Base-by-base conservation (phyloP, 805 yeast genomes). In the Kurtzmaniella cleridarum region DNA sequence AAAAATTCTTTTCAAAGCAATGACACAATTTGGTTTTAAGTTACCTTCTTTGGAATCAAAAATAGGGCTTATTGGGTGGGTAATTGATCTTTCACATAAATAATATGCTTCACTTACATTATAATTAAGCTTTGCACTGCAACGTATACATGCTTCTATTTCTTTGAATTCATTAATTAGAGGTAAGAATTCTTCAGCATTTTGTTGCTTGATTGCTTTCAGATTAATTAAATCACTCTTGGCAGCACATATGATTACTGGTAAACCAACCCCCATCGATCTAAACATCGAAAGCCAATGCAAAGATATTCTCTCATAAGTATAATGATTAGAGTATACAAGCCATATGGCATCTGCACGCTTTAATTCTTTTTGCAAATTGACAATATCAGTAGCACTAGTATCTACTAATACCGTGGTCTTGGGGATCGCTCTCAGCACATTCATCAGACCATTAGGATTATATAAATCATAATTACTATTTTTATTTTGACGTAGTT, bases 231-330 rank as follows among this genome's bases (percentile, higher is more conserved):
- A 46, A 41, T 85, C 95, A 14, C 81, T 71, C 51, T 87, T 89
- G 59, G 89, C 93, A 39, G 90, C 89, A 60, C 95, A 84, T 2
- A 93, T 64, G 1, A 93, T 87, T n/a, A 93, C 81, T 0, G 99
- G 98, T 11, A 91, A 60, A 54, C 93, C 93, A 41, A 91, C 88
- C 3, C 98, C 99, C 74, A 88, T 71, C 0, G 95, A 86, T 44
- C 99, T 71, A 51, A 93, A 83, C 69, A 83, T 76, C 37, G 95
- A 93, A 75, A 93, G 81, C 99, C 99, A 93, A 58, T 89, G 89
- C 17, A 91, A 66, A 2, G 96, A 80, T 3, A 93, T 78, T 34
- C 98, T 71, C 57, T 93, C 98, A 55, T 89, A 93, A 0, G 98
- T 88, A 55, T 89, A 93, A 53, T 89, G 95, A 54, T 90, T 98